Base-by-base conservation (phyloP, 306 rosid species). In the Quercus suber region DNA sequence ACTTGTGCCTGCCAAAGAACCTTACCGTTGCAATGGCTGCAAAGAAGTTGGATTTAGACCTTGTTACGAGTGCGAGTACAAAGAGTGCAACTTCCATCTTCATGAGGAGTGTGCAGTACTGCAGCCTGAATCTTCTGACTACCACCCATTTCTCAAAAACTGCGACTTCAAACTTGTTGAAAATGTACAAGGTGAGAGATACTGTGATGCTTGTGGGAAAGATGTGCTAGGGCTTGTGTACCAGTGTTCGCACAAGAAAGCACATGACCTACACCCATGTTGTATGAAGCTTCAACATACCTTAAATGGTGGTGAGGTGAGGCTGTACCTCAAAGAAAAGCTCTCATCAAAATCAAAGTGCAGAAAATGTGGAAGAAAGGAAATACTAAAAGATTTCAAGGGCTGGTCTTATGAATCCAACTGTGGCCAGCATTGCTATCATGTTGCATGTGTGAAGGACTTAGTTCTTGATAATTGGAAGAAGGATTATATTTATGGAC, bases 121-220 rank as follows among this genome's bases (percentile, higher is more conserved):
- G 45, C 45, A 37, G 45, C 37, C 65, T 6, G 70, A 3, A 30
- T 19, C 82, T 4, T 3, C 43, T 0, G 41, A 76, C 31, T 49
- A 27, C 33, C 88, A 89, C 71, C 82, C 20, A 6, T 82, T 82
- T 57, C 82, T 84, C 35, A 8, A 25, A 1, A 2, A 25, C 3
- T 78, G 84, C 6, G 1, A n/a, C 1, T 78, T 89, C 7, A 65
- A 35, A 23, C 82, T 89, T 17, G 13, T 45, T 28, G 73, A 61
- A 18, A 51, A 75, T 35, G 12, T 64, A 12, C 81, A 75, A 0
- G 73, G 80, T 6, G 0, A 17, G 3, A 67, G 84, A 31, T 45
- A 33, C 0, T 89, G 90, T 15, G 90, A 86, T 76, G 92, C 79
- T 23, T 86, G 92, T 21, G 90, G 90, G 45, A 80, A 80, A 27